Percentiles rank a stretch among this genome's conserved stretches.
Conservation (phyloP, 140 eudicot genomes). For the Stevia rebaudiana region DNA sequence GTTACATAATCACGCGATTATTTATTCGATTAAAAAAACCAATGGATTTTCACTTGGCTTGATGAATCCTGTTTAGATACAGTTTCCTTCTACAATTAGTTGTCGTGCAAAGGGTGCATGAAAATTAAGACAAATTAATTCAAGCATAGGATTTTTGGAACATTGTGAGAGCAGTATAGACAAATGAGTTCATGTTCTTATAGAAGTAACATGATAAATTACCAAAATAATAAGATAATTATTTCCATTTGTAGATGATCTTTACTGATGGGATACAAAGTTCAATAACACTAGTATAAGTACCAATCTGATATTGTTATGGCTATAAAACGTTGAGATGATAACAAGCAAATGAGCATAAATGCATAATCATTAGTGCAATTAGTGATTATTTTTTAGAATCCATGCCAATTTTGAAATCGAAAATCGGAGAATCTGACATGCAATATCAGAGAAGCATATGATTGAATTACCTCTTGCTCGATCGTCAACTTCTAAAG, state of each 20-base stretch:
- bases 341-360: no score
- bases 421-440: not conserved
- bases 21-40: not conserved
- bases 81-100: not conserved
- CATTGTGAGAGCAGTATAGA: not conserved
- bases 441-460: not conserved
- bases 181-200: not conserved
- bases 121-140: not conserved
- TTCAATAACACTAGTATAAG: no score
- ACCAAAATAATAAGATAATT: not conserved
- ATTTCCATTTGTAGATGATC: not conserved
- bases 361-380: no score
- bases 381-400: not conserved
- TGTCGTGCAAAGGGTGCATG: not conserved
- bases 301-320: no score
- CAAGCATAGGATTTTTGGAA: not conserved
- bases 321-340: no score
- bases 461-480: conserved; percentile 46
- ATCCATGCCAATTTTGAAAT: not conserved
- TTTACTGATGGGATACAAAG: not conserved
- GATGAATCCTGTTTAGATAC: not conserved
- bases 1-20: not conserved
- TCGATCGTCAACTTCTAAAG: conserved; percentile 87
- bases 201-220: not conserved
- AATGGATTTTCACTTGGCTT: not conserved